Conservation (phyloP, 345 rosid species). For the Salix koriyanagi region DNA sequence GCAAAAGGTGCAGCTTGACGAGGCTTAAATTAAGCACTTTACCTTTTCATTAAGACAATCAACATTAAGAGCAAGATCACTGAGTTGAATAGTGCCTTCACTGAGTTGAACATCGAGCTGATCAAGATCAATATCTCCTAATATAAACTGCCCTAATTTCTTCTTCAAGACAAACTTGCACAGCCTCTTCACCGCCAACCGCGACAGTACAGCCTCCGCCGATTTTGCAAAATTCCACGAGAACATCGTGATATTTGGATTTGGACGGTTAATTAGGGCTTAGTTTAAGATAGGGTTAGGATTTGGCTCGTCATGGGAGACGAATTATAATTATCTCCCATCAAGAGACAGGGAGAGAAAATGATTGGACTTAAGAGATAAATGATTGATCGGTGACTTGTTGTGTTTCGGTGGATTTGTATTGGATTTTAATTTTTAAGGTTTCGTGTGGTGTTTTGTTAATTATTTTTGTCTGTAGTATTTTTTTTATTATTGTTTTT, state of each 20-base stretch:
- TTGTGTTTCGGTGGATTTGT: too few relatives aligned
- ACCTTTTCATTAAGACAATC: slow-evolving; percentile 79
- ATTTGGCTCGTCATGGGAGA: slow-evolving; percentile 21
- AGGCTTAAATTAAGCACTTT: background rate
- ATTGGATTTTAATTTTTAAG: too few relatives aligned
- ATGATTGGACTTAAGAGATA: background rate
- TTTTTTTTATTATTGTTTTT: too few relatives aligned
- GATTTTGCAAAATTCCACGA: slow-evolving; percentile 63
- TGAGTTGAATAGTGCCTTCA: slow-evolving; percentile 71
- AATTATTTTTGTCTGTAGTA: too few relatives aligned
- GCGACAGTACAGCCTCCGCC: slow-evolving; percentile 70
- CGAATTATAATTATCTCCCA: slow-evolving; percentile 4
- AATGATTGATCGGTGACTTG: background rate
- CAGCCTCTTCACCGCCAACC: slow-evolving; percentile 86
- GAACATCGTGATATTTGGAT: slow-evolving; percentile 26
- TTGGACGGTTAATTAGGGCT: too few relatives aligned
- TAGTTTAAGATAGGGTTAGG: background rate
- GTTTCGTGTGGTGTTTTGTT: too few relatives aligned
- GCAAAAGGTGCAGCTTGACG: too few relatives aligned
- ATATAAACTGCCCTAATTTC: slow-evolving; percentile 74
- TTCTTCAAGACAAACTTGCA: slow-evolving; percentile 83
- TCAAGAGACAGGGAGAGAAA: slow-evolving; percentile 7
- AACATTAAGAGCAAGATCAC: slow-evolving; percentile 80
- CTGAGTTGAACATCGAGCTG: slow-evolving; percentile 92
- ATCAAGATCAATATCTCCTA: slow-evolving; percentile 85